Evolutionary conservation across 176 grass and related monocot species (phyloP), one percentile per base, ranked within the genome.

Genomic region (Tillandsia leiboldiana): DNA sequence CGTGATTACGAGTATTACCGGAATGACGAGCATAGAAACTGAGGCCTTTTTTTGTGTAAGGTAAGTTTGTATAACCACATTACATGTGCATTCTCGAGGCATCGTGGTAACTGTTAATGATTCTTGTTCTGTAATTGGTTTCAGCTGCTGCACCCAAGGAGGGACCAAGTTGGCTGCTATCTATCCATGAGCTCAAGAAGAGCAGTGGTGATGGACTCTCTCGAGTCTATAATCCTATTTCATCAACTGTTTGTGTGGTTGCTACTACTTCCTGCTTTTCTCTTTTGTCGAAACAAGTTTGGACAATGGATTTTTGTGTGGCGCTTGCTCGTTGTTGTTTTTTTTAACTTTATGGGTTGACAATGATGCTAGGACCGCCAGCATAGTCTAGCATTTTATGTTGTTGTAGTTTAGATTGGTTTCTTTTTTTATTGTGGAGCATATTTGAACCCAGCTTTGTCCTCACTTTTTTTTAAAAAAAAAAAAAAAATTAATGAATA

Each of bases 1-100:
- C 79, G 72, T 33, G 89, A 86, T 47, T 79, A 92, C 74, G 74
- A 58, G 67, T 58, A 77, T 76, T 70, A 81, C 66, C 71, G 18
- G n/a, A 73, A 27, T 69, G 77, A 76, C 49, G 82, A 85, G 23
- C 69, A 76, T 18, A 73, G 50, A 51, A 74, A 70, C 20, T 51
- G 76, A 83, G 52, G 54, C 28, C 72, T 80, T 53, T 75, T 10
- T 12, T 61, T 15, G 15, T 61, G 0, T 1, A 26, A 2, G 50
- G 29, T 76, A 68, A 76, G 51, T 69, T 68, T 3, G 17, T 65
- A 53, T 51, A 20, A 14, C 17, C 9, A 7, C 8, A 52, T n/a
- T 10, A 66, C 33, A 33, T 28, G 11, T 26, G 10, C 33, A 64
- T 9, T 56, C 14, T 12, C 6, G 24, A 57, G 49, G 3, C 24